Percentiles rank a stretch among this genome's conserved stretches.
phyloP scores from a whole-genome alignment of 495 filamentous ascomycete species.

The Lasiosphaeris hirsuta region DNA sequence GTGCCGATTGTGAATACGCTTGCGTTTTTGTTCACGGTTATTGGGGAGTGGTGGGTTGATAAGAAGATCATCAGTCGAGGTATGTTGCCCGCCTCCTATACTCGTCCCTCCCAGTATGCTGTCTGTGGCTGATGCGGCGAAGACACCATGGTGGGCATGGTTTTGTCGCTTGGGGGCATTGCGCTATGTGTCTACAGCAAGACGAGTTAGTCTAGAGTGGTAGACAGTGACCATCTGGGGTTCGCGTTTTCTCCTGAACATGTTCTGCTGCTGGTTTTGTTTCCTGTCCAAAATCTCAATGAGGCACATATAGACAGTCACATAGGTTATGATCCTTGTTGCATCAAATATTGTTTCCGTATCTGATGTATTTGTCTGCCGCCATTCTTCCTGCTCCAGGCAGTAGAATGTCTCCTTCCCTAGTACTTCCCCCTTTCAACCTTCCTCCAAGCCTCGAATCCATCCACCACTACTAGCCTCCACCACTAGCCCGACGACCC shows the following conservation, averaged over 20 bases:
- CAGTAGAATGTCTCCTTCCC: neutral
- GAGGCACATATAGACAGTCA: no score
- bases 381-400: constrained; percentile 2
- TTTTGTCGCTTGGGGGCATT: constrained; percentile 75
- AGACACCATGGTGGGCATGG: constrained; percentile 92
- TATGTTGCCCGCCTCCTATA: constrained; percentile 33
- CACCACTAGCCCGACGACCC: no score
- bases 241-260: neutral
- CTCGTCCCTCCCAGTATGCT: neutral
- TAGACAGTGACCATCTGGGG: neutral
- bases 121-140: constrained; percentile 1
- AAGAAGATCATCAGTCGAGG: constrained; percentile 79
- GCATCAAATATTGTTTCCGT: neutral
- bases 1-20: constrained; percentile 93
- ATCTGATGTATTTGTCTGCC: neutral
- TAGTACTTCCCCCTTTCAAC: neutral
- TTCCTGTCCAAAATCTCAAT: no score
- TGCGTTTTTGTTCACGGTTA: constrained; percentile 90
- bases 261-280: no score
- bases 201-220: constrained; percentile 14
- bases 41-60: constrained; percentile 95
- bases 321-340: neutral
- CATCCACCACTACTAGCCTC: neutral
- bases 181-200: constrained; percentile 79
- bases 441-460: neutral